These are phyloP conservation scores for Pseudocercospora cruenta DNA, from an alignment of 2,329 filamentous ascomycete species.

Conservation along the genomic window DNA sequence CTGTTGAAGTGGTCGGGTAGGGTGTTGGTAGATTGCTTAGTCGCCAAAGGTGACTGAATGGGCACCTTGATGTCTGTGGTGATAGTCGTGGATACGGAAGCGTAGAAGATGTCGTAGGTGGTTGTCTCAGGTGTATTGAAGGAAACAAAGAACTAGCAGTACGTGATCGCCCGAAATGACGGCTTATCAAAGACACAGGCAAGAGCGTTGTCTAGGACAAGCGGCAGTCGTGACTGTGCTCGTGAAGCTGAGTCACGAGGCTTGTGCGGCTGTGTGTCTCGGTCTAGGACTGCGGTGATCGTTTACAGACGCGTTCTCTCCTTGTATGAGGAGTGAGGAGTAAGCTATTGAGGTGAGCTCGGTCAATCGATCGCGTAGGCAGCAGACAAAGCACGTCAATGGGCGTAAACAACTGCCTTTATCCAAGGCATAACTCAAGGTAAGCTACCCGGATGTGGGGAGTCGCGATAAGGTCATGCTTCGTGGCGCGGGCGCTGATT, in stretches of 20 bases:
- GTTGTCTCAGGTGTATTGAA: conserved; percentile 13
- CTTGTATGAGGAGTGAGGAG: neutral
- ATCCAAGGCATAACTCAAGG: conserved; percentile 20
- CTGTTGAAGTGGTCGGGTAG: conserved; percentile 11
- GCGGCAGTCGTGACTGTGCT: conserved; percentile 16
- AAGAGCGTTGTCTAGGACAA: conserved; percentile 17
- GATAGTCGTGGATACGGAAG: conserved; percentile 10
- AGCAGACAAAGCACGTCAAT: conserved; percentile 28
- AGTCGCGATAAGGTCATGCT: conserved; percentile 19
- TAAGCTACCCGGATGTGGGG: conserved; percentile 19
- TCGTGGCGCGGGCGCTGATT: conserved; percentile 15
- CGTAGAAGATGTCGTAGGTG: conserved; percentile 13
- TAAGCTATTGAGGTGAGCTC: conserved; percentile 2
- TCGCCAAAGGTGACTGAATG: conserved; percentile 20
- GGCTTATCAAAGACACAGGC: conserved; percentile 22
- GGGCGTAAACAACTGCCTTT: conserved; percentile 17
- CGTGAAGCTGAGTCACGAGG: conserved; percentile 22
- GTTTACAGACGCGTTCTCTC: conserved; percentile 9
- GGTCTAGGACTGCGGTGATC: conserved; percentile 12
- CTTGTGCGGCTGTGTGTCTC: conserved; percentile 20
- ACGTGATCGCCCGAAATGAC: conserved; percentile 19
- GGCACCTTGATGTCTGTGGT: conserved; percentile 29
- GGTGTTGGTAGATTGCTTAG: conserved; percentile 11
- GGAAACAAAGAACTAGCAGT: conserved; percentile 19
- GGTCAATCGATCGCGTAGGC: conserved; percentile 17